Evolutionary conservation across 2,329 filamentous ascomycete species (phyloP).

Genomic region (Monilinia vaccinii-corymbosi): DNA sequence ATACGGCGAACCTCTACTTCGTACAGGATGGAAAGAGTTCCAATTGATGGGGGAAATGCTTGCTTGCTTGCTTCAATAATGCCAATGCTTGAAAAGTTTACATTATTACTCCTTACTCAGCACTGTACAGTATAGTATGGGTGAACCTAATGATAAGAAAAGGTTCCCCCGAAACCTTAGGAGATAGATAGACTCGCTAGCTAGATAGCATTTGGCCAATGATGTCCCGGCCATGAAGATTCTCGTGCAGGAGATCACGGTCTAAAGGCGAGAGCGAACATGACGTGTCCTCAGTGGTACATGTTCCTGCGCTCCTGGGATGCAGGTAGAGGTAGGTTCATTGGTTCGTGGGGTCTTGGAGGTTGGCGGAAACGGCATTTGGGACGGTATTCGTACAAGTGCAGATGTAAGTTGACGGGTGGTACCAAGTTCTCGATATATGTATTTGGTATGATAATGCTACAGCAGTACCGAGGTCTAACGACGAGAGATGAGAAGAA

Average conservation of each 20-base stretch:
- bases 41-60: not conserved
- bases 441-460: too few species aligned
- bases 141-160: too few species aligned
- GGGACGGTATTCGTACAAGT: not conserved
- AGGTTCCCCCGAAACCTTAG: not conserved
- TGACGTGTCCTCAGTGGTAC: not conserved
- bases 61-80: not conserved
- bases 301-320: not conserved
- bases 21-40: not conserved
- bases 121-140: too few species aligned
- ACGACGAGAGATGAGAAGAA: not conserved
- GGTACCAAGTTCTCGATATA: too few species aligned
- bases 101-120: too few species aligned
- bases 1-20: too few species aligned
- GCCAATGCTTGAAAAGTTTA: not conserved
- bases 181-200: not conserved
- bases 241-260: constrained; percentile 3
- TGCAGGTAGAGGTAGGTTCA: not conserved
- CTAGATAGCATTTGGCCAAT: not conserved
- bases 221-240: not conserved
- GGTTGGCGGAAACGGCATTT: not conserved
- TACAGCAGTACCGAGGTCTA: not conserved
- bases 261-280: not conserved
- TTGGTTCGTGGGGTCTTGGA: not conserved
- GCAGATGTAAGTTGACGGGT: too few species aligned